Evolutionary conservation across 2,329 filamentous ascomycete genomes (phyloP).

Genomic region (Mariannaea elegans): DNA sequence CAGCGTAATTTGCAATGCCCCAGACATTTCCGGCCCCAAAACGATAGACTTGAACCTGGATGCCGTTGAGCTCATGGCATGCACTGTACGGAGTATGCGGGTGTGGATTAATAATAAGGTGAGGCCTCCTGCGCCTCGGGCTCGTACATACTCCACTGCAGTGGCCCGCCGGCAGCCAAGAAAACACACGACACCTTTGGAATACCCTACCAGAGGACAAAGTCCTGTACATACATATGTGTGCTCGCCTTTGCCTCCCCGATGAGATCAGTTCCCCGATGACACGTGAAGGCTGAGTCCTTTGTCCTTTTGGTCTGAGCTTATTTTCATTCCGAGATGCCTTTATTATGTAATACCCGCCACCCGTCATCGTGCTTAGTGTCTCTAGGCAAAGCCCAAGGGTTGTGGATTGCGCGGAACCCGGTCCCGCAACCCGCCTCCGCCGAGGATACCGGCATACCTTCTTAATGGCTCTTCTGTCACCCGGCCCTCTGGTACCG

Average conservation of each 20-base stretch:
- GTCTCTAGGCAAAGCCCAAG: neutral
- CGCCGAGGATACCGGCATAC: neutral
- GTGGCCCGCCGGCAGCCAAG: conserved; percentile 19
- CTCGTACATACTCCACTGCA: conserved; percentile 10
- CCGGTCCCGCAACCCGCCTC: neutral
- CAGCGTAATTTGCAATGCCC: no score
- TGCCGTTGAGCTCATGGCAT: neutral
- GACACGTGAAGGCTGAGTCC: neutral
- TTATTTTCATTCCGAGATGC: neutral
- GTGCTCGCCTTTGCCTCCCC: no score
- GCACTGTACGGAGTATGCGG: neutral
- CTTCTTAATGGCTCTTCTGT: neutral
- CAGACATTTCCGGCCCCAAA: no score
- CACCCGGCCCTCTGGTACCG: conserved; percentile 11
- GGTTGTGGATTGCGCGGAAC: neutral
- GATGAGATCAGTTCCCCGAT: conserved; percentile 10
- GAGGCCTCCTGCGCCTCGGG: conserved; percentile 26
- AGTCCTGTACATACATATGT: no score
- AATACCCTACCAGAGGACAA: no score
- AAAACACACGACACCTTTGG: conserved; percentile 3
- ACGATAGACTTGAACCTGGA: neutral
- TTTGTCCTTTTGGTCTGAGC: neutral
- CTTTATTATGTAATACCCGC: neutral
- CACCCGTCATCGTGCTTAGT: conserved; percentile 9
- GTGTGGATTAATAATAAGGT: conserved; percentile 1